Conservation (phyloP, 345 rosid species). For the Gossypium turneri region DNA sequence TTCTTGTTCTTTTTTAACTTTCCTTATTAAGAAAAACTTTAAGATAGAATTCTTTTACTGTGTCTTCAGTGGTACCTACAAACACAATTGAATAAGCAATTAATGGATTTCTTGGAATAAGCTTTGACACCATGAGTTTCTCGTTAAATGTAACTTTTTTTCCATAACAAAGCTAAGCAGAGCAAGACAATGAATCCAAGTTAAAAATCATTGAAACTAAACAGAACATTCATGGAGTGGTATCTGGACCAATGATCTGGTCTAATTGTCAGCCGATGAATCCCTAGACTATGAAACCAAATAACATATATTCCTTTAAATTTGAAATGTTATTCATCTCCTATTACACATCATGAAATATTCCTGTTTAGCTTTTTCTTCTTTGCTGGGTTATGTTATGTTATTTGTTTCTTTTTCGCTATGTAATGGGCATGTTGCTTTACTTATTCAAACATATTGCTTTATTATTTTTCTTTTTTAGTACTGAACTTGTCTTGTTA, state of each 20-base stretch:
- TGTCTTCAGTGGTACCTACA: constrained; percentile 55
- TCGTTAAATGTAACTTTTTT: not conserved
- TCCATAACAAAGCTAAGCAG: not conserved
- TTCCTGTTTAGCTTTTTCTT: too few relatives aligned
- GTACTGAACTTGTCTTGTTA: too few relatives aligned
- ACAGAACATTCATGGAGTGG: not conserved
- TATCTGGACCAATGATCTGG: not conserved
- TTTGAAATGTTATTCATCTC: too few relatives aligned
- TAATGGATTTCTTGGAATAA: not conserved
- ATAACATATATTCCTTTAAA: too few relatives aligned
- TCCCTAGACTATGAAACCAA: too few relatives aligned
- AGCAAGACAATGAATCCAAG: not conserved
- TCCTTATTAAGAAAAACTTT: constrained; percentile 59
- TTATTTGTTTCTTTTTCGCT: too few relatives aligned
- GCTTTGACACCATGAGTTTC: not conserved
- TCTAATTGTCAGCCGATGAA: too few relatives aligned
- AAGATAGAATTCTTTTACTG: constrained; percentile 56
- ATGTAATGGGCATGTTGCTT: too few relatives aligned
- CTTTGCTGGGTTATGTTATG: too few relatives aligned
- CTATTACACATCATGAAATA: too few relatives aligned
- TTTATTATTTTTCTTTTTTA: too few relatives aligned
- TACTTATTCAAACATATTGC: too few relatives aligned
- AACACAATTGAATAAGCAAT: not conserved
- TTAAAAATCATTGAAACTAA: not conserved
- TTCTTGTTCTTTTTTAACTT: constrained; percentile 39